Percentiles rank a stretch among this genome's conserved stretches.
Evolutionary conservation across 257 asterid genomes (phyloP).

Genomic region (Mentha longifolia): DNA sequence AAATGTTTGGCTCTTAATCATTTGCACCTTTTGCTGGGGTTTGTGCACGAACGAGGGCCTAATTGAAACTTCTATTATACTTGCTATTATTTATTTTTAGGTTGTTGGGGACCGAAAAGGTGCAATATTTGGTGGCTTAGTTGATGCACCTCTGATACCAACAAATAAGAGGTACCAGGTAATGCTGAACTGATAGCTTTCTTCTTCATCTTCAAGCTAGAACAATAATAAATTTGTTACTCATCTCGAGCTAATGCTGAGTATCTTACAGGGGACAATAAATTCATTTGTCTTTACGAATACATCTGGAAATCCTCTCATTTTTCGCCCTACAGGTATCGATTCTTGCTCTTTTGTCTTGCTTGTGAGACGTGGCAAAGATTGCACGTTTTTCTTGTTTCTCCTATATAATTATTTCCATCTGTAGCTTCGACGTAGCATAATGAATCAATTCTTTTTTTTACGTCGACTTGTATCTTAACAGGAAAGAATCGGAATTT

Average conservation of each 20-base stretch:
- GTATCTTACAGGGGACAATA: constrained; percentile 63
- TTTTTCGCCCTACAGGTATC: constrained; percentile 85
- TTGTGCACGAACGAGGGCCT: neutral
- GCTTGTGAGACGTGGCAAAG: constrained; percentile 8
- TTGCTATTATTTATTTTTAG: constrained; percentile 42
- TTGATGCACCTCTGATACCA: constrained; percentile 87
- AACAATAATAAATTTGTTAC: constrained; percentile 20
- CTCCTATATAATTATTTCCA: neutral
- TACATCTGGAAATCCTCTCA: constrained; percentile 67
- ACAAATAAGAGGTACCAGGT: constrained; percentile 88
- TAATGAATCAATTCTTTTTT: constrained; percentile 4
- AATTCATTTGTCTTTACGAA: constrained; percentile 81
- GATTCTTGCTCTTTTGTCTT: constrained; percentile 21
- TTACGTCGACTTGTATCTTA: constrained; percentile 22
- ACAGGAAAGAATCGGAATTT: constrained; percentile 85
- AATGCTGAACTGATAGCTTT: constrained; percentile 27
- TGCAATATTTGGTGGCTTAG: constrained; percentile 92
- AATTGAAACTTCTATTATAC: constrained; percentile 1
- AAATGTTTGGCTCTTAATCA: neutral
- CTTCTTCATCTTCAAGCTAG: neutral
- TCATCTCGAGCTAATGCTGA: constrained; percentile 22
- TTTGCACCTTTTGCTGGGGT: constrained; percentile 8
- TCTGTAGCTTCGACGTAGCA: neutral
- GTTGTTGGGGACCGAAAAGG: constrained; percentile 94
- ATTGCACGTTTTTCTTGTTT: neutral